Percentiles rank a stretch among this genome's conserved stretches.
Evolutionary conservation across 495 filamentous ascomycete genomes (phyloP).

Genomic region (Annulohypoxylon nitens): DNA sequence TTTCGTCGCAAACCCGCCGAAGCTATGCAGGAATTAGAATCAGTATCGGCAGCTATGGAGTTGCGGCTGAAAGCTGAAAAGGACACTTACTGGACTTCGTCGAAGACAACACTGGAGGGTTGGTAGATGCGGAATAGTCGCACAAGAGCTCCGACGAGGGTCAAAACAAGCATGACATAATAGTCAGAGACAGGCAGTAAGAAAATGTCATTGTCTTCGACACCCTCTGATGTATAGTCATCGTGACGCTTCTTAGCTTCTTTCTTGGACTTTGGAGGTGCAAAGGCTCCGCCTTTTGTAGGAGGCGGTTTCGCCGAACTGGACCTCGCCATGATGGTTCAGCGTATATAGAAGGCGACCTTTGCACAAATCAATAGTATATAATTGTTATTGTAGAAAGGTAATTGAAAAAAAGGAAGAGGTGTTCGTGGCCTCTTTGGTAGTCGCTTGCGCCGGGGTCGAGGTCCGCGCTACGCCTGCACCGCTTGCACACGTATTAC

Average conservation of each 20-base stretch:
- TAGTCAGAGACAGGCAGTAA: conserved; percentile 85
- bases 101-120: conserved; percentile 95
- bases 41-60: conserved; percentile 41
- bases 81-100: conserved; percentile 90
- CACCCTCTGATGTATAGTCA: conserved; percentile 75
- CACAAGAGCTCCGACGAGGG: conserved; percentile 80
- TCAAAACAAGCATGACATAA: conserved; percentile 77
- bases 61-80: not conserved
- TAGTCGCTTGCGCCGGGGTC: conserved; percentile 16
- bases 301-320: conserved; percentile 58
- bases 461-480: conserved; percentile 30
- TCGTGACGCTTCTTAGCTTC: conserved; percentile 55
- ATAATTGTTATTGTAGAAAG: conserved; percentile 12
- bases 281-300: conserved; percentile 45
- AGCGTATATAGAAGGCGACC: conserved; percentile 1
- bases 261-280: conserved; percentile 49
- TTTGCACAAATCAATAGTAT: conserved; percentile 13
- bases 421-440: conserved; percentile 41
- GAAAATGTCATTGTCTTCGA: conserved; percentile 78
- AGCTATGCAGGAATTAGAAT: conserved; percentile 65
- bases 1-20: conserved; percentile 96
- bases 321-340: conserved; percentile 57
- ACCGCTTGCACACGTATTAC: conserved; percentile 40
- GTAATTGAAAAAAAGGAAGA: conserved; percentile 29
- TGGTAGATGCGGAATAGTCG: conserved; percentile 96